Evolutionary conservation across 257 asterid genomes (phyloP).

Genomic region (Datura wrightii): DNA sequence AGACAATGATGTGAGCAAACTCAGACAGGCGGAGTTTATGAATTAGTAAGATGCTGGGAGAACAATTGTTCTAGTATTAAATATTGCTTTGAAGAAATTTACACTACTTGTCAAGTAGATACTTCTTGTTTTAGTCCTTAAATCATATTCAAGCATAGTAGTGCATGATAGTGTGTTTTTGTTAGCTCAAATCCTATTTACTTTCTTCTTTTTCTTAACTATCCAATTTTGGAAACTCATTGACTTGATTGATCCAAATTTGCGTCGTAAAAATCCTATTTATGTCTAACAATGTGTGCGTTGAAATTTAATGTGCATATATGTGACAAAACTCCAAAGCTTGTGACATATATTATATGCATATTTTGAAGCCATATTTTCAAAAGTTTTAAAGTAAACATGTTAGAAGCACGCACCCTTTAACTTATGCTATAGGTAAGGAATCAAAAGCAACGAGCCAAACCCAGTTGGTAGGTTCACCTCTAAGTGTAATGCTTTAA

Average conservation of each 20-base stretch:
- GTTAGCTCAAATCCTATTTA: background rate
- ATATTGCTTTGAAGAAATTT: background rate
- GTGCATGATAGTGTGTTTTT: background rate
- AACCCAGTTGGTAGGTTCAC: too few relatives aligned
- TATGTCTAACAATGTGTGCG: too few relatives aligned
- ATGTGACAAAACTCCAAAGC: too few relatives aligned
- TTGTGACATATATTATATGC: too few relatives aligned
- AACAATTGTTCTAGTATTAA: background rate
- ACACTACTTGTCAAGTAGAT: conserved; percentile 18
- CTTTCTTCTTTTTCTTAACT: background rate
- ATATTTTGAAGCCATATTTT: too few relatives aligned
- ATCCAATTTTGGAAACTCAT: background rate
- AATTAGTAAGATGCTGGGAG: background rate
- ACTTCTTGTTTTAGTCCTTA: background rate
- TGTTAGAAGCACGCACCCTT: too few relatives aligned
- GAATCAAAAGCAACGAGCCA: too few relatives aligned
- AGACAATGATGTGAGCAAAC: background rate
- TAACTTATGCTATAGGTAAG: too few relatives aligned
- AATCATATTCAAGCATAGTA: background rate
- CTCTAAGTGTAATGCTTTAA: too few relatives aligned
- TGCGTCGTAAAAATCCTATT: background rate
- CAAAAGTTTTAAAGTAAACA: too few relatives aligned
- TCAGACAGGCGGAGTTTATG: background rate
- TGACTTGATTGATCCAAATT: background rate
- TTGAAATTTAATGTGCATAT: too few relatives aligned